Base-by-base conservation (phyloP, 305 asterid species). In the Fraxinus angustifolia region DNA sequence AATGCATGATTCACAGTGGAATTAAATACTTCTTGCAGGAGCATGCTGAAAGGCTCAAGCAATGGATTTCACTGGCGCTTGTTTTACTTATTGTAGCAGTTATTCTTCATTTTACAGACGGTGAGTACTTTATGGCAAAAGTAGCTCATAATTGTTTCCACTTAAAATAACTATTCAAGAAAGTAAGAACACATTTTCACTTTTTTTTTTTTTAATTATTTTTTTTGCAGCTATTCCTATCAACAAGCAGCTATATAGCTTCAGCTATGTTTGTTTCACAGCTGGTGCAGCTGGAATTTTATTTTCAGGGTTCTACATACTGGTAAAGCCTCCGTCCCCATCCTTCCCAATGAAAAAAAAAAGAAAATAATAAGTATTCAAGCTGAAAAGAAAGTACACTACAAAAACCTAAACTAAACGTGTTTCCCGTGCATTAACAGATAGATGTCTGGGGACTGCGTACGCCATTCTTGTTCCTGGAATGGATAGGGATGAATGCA, bases 401-500 rank as follows among this genome's bases (percentile, higher is more conserved):
- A 8, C n/a, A 14, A 8, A 28, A 67, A 67, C 28, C 23, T 42
- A 11, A 42, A 53, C 2, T 21, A 36, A 3, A 71, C n/a, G 30
- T 82, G 10, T 17, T 0, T 56, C 1, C 2, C 21, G 3, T 82
- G 73, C 28, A 53, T 73, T 77, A 76, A 76, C 89, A 93, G 98
- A 91, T 93, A 35, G 98, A 93, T 84, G 90, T 91, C 11, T 88
- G 87, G 91, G 96, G 93, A 56, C 21, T 78, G 67, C 84, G 95
- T 1, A 82, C 17, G 36, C 96, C 96, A 4, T 93, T 93, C 85
- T 35, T 92, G 92, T 91, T 91, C 84, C 82, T 94, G 62, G 98
- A 94, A 79, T 94, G 97, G 98, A 94, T 93, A 72, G 98, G 98
- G 81, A 92, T 93, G 98, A 94, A 93, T 5, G 97, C 95, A 7